Base-by-base conservation (phyloP, 306 rosid species). In the Corylus americana region DNA sequence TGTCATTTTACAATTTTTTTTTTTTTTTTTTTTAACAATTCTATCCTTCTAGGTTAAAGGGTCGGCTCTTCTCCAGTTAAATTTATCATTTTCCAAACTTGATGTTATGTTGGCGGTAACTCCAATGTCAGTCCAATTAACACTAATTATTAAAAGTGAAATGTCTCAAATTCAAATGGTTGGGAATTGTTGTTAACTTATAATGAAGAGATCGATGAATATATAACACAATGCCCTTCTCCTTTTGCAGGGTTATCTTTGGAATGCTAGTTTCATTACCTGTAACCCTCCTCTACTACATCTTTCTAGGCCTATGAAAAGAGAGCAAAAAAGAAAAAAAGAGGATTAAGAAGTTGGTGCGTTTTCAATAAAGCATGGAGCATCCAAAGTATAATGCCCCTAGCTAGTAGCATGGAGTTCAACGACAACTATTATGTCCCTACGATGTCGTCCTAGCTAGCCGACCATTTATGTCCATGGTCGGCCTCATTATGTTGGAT, bases 191-290 rank as follows among this genome's bases (percentile, higher is more conserved):
- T 20, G 7, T 59, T 42, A 42, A 39, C 35, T 39, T 75, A 27
- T 9, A 75, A 69, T 3, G 29, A 44, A 69, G 48, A 44, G 29
- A 17, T 9, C 11, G 42, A 39, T 39, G 44, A 39, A 3, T 3
- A 4, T 22, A 13, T 44, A 18, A 69, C 42, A 35, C 16, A 31
- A 1, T 3, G 4, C 3, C 5, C 6, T 2, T 71, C 48, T 59
- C 63, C 47, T 18, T 69, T 59, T 73, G 75, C 91, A 90, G 94
- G 92, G 94, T 90, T n/a, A 90, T 90, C 79, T 90, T 90, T 77
- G 94, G 94, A 55, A 88, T 90, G 94, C 11, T 90, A 18, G 79
- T 90, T 45, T 90, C 94, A 48, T 81, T 90, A 67, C 94, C 92
- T 4, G 81, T 91, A 73, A 91, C 92, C 12, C 94, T 88, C 67